Conservation (phyloP, 768 basidiomycete genomes). For the Galerina sulciceps region DNA sequence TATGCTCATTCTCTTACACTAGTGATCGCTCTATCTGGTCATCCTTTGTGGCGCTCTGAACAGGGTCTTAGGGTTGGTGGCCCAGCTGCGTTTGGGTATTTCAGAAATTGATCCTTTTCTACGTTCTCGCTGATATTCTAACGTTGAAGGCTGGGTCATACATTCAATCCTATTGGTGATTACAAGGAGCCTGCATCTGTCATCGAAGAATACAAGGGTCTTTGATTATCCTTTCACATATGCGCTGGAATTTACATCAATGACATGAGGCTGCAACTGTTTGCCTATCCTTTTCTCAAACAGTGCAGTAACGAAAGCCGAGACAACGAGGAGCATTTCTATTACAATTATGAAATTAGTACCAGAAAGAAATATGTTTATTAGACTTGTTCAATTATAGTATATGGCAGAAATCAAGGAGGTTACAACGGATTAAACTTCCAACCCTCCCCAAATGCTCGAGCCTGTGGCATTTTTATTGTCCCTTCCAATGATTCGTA, state of each 20-base stretch:
- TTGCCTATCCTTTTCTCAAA: no score
- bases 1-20: not conserved
- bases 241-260: no score
- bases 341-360: no score
- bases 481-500: not conserved
- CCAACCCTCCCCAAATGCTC: not conserved
- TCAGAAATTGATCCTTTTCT: not conserved
- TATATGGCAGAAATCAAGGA: no score
- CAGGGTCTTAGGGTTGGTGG: conserved; percentile 56
- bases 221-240: not conserved
- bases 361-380: no score
- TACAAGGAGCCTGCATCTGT: conserved; percentile 49
- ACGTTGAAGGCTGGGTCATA: conserved; percentile 27
- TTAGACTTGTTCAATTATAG: no score
- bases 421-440: not conserved
- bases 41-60: conserved; percentile 57
- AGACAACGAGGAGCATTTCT: no score
- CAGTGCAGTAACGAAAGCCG: no score
- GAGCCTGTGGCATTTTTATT: conserved; percentile 1
- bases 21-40: conserved; percentile 44
- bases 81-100: conserved; percentile 55
- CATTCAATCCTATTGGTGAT: conserved; percentile 41
- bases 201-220: conserved; percentile 42
- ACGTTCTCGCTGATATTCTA: not conserved
- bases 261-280: no score